These are phyloP conservation scores for Melampsora larici-populina DNA, from an alignment of 1,284 basidiomycete genomes.

Conservation along the genomic window DNA sequence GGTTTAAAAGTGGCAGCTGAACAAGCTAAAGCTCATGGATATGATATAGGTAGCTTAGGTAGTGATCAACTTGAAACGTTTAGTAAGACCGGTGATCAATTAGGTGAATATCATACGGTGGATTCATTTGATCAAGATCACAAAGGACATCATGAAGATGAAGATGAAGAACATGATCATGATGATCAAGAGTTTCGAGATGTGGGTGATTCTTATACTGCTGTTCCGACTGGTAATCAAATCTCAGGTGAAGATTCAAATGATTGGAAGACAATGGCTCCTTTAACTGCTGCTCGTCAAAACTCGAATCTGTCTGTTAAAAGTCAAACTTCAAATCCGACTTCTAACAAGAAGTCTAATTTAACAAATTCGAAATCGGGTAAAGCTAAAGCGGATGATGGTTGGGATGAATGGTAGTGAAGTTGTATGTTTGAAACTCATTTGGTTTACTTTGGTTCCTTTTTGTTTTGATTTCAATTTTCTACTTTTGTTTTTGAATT, in stretches of 20 bases:
- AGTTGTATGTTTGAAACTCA: too few species aligned
- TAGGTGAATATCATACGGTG: constrained; percentile 19
- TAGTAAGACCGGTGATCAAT: background rate
- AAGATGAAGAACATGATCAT: constrained; percentile 21
- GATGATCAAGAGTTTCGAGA: constrained; percentile 13
- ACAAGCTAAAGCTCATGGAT: constrained; percentile 33
- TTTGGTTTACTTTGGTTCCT: too few species aligned
- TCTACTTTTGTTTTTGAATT: too few species aligned
- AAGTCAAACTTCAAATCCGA: background rate
- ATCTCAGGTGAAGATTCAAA: background rate
- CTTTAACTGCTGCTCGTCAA: constrained; percentile 28
- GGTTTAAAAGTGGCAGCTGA: constrained; percentile 35
- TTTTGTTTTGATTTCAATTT: too few species aligned
- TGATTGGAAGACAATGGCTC: constrained; percentile 31
- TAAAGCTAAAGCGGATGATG: constrained; percentile 17
- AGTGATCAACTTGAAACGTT: constrained; percentile 25
- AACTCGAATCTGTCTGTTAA: too few species aligned
- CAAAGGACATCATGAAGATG: constrained; percentile 24
- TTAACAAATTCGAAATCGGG: background rate
- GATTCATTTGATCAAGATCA: constrained; percentile 12
- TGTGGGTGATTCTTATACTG: background rate
- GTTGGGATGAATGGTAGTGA: constrained; percentile 40
- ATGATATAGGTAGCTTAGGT: constrained; percentile 32
- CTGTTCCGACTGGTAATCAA: background rate
- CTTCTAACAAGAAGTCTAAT: background rate